Evolutionary conservation across 352 stramenopile species (phyloP), one percentile per base, ranked within the genome.

Genomic region (Phytophthora cactorum): DNA sequence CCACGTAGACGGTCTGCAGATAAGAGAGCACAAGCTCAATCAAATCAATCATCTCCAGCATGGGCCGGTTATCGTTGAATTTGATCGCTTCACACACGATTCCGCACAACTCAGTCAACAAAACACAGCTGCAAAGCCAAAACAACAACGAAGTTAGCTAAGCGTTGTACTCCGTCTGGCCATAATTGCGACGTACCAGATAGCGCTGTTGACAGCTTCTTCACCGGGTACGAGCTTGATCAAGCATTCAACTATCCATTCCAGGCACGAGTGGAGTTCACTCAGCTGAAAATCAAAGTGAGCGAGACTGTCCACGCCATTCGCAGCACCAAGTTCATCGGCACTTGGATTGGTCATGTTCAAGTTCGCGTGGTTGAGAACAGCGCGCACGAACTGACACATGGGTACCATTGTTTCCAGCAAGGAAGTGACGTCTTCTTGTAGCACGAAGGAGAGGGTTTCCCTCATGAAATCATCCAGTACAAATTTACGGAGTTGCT

Each of bases 321-420:
- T 45, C 29, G 36, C 58, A 61, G 22, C 15, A 36, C 9, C 1
- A 39, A 14, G 28, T 45, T 57, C 58, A 27, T 29, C 34, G 34
- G 4, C 32, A 25, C 29, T 31, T 38, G n/a, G 25, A n/a, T 31
- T 52, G 14, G 52, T 50, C 3, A 56, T 22, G 29, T 85, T 82
- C 36, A 92, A 63, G 49, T 86, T 92, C 29, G 71, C 74, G 50
- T 95, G 87, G 32, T 89, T 86, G 22, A 93, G 43, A 28, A 90
- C 62, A 12, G 80, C 84, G 17, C 84, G 87, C 11, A 91, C 36
- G n/a, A 95, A 85, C 46, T 95, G 87, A 11, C 69, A 66, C 12
- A 89, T 17, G 3, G 87, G 87, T 3, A 93, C 70, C 29, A 95
- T 66, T 34, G 77, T 84, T 67, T 95, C 85, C 36, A 86, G 66